These are phyloP conservation scores for Spathaspora jeffriesii DNA, from an alignment of 1,139 yeast species.

Conservation along the genomic window DNA sequence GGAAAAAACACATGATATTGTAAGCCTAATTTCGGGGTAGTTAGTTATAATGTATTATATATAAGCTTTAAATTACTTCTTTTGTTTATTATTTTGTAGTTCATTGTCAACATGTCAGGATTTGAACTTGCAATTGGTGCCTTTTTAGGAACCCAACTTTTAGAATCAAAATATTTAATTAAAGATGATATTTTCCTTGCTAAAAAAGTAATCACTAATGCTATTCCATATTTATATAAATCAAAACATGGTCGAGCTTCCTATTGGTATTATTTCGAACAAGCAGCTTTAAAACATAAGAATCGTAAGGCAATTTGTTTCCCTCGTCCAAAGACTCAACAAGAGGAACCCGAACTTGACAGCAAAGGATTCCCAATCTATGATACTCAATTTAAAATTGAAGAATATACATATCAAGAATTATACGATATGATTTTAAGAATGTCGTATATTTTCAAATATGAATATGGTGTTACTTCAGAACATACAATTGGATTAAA, in stretches of 20 bases:
- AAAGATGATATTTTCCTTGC: conserved; percentile 54
- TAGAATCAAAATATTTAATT: conserved; percentile 55
- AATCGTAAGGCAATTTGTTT: conserved; percentile 58
- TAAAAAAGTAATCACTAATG: conserved; percentile 40
- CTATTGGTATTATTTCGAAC: conserved; percentile 68
- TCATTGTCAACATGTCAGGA: conserved; percentile 25
- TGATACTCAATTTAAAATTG: conserved; percentile 61
- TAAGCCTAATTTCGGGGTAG: not conserved
- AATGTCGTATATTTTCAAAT: conserved; percentile 62
- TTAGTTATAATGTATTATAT: not conserved
- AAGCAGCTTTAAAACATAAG: conserved; percentile 50
- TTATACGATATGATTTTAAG: conserved; percentile 65
- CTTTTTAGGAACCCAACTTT: conserved; percentile 40
- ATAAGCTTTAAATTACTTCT: not conserved
- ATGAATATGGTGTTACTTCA: conserved; percentile 63
- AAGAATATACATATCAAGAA: conserved; percentile 67
- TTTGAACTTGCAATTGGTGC: conserved; percentile 48
- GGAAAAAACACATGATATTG: not conserved
- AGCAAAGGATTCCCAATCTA: conserved; percentile 34
- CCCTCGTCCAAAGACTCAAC: conserved; percentile 55
- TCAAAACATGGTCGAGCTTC: conserved; percentile 52
- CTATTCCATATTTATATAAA: conserved; percentile 44
- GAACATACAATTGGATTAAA: conserved; percentile 77
- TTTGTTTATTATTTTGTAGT: not conserved
- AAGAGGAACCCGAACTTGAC: conserved; percentile 24